Conservation (phyloP, 1,284 basidiomycete genomes). For the Taiwanofungus camphoratus region DNA sequence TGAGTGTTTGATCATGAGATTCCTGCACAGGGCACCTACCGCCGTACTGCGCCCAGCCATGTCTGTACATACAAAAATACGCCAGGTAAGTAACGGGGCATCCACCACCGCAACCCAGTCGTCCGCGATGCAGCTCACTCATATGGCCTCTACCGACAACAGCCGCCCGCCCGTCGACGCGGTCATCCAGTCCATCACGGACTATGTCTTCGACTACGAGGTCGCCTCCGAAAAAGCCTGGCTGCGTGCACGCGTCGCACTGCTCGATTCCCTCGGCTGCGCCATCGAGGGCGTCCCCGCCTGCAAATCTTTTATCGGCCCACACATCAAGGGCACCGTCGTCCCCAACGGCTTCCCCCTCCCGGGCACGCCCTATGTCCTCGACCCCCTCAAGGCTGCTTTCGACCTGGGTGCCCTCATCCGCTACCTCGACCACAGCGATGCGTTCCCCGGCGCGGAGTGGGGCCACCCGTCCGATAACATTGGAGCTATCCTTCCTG, state of each 20-base stretch:
- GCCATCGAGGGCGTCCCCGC: slow-evolving; percentile 9
- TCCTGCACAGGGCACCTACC: no score
- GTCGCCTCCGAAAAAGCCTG: slow-evolving; percentile 6
- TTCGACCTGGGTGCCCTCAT: slow-evolving; percentile 10
- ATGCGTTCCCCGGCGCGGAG: slow-evolving; percentile 9
- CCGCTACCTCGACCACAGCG: slow-evolving; percentile 10
- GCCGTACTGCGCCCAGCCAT: no score
- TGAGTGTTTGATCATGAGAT: no score
- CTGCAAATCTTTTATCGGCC: slow-evolving; percentile 7
- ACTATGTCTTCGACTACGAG: slow-evolving; percentile 10
- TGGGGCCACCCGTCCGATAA: slow-evolving; percentile 13
- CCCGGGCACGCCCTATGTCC: slow-evolving; percentile 8
- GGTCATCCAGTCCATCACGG: slow-evolving; percentile 8
- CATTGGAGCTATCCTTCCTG: slow-evolving; percentile 10
- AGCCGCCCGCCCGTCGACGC: slow-evolving; percentile 6
- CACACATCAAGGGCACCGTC: slow-evolving; percentile 5
- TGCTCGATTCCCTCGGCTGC: slow-evolving; percentile 11
- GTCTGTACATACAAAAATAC: background rate
- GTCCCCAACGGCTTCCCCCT: slow-evolving; percentile 9
- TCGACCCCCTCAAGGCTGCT: slow-evolving; percentile 8
- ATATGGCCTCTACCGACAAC: slow-evolving; percentile 5
- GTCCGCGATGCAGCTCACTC: background rate
- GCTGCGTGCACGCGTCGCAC: slow-evolving; percentile 6
- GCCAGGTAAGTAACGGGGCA: background rate
- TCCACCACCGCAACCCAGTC: background rate